These are phyloP conservation scores for Apiospora saccharicola DNA, from an alignment of 2,329 filamentous ascomycete genomes.

Conservation along the genomic window DNA sequence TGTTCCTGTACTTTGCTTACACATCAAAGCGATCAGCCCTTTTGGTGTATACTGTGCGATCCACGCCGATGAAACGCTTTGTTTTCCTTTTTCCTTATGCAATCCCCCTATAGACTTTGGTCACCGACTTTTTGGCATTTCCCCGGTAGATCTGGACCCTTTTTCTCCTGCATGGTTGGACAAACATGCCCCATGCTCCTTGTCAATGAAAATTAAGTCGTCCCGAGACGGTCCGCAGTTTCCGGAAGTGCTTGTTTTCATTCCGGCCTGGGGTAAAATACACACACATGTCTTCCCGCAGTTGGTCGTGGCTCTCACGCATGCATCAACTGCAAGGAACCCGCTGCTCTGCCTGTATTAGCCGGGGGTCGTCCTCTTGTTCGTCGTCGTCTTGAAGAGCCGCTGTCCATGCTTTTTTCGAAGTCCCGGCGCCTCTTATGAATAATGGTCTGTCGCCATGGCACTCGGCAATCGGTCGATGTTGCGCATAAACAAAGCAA, in stretches of 20 bases:
- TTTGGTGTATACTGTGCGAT: neutral
- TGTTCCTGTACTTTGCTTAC: neutral
- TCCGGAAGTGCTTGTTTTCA: neutral
- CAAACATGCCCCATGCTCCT: neutral
- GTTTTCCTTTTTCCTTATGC: neutral
- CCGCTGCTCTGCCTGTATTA: neutral
- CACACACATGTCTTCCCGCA: neutral
- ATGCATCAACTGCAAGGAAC: neutral
- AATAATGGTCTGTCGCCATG: neutral
- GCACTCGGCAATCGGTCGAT: neutral
- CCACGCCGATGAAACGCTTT: conserved; percentile 6
- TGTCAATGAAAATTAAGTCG: neutral
- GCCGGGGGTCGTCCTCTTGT: neutral
- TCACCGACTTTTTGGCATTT: conserved; percentile 1
- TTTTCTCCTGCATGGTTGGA: neutral
- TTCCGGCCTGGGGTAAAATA: neutral
- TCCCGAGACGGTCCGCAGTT: neutral
- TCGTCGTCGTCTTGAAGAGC: neutral
- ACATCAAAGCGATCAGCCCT: neutral
- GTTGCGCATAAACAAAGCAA: neutral
- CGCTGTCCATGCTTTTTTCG: neutral
- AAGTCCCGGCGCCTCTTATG: neutral
- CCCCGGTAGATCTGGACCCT: neutral
- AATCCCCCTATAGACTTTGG: neutral
- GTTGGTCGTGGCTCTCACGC: neutral